phyloP scores from a whole-genome alignment of 2,329 filamentous ascomycete species.

The Trichoderma oligosporum region DNA sequence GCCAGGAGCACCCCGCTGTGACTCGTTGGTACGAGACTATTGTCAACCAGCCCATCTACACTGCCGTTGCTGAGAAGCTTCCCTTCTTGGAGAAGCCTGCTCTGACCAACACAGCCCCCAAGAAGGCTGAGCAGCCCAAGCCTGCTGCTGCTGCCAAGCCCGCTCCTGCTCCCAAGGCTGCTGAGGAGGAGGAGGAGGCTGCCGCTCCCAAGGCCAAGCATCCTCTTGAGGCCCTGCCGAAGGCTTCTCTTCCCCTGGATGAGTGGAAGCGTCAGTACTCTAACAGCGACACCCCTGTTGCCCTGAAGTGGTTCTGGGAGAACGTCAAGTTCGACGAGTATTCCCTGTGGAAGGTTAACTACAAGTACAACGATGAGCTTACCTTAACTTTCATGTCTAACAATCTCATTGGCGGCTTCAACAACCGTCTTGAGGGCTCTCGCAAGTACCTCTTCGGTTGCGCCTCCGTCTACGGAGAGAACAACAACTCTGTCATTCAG shows the following conservation, averaged over 20 bases:
- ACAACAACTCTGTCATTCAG: slow-evolving; percentile 85
- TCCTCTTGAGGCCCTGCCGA: slow-evolving; percentile 80
- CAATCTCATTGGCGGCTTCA: slow-evolving; percentile 98
- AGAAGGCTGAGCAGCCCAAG: slow-evolving; percentile 74
- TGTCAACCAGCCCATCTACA: slow-evolving; percentile 88
- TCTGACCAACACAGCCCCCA: slow-evolving; percentile 63
- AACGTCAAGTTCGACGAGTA: slow-evolving; percentile 92
- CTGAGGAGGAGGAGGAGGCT: slow-evolving; percentile 32
- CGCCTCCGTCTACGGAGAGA: slow-evolving; percentile 81
- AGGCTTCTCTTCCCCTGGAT: slow-evolving; percentile 77
- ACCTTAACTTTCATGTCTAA: slow-evolving; percentile 97
- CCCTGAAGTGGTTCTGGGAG: slow-evolving; percentile 98
- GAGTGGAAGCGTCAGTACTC: slow-evolving; percentile 99
- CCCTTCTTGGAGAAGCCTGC: slow-evolving; percentile 80
- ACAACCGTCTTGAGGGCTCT: slow-evolving; percentile 91
- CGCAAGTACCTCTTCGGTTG: slow-evolving; percentile 97
- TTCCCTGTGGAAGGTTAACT: slow-evolving; percentile 89
- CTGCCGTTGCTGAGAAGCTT: slow-evolving; percentile 69
- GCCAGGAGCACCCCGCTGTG: slow-evolving; percentile 75
- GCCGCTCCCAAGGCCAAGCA: slow-evolving; percentile 87
- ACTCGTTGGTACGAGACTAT: slow-evolving; percentile 95
- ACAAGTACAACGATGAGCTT: slow-evolving; percentile 99
- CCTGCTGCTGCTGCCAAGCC: slow-evolving; percentile 59
- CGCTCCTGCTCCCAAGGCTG: slow-evolving; percentile 35
- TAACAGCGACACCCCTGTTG: slow-evolving; percentile 81